Evolutionary conservation across 129 eudicot genomes (phyloP).

Genomic region (Logfia minima): DNA sequence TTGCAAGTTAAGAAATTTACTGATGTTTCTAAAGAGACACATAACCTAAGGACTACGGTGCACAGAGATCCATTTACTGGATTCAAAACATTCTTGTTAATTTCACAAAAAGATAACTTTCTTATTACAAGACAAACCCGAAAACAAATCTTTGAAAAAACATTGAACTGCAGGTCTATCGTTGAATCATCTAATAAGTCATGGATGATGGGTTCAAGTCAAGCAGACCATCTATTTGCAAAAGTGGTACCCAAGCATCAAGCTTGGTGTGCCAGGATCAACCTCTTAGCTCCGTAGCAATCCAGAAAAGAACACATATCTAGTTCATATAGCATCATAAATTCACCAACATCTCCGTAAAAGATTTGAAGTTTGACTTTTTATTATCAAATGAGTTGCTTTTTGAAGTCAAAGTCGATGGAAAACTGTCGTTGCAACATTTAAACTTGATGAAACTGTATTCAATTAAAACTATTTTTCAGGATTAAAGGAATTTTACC

Average conservation of each 20-base stretch:
- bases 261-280: conserved; percentile 18
- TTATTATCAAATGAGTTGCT: conserved; percentile 10
- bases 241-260: conserved; percentile 9
- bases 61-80: background rate
- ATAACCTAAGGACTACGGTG: background rate
- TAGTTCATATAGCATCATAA: conserved; percentile 15
- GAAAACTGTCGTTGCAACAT: conserved; percentile 9
- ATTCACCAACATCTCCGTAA: conserved; percentile 5
- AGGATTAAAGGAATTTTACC: background rate
- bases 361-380: conserved; percentile 27
- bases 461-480: background rate
- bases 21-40: conserved; percentile 10
- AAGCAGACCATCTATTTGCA: conserved; percentile 1
- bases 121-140: background rate
- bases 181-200: conserved; percentile 17
- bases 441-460: background rate
- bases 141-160: background rate
- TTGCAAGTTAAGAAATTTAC: background rate
- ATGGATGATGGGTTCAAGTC: conserved; percentile 15
- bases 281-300: background rate
- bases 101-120: background rate
- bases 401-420: conserved; percentile 22
- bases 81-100: conserved; percentile 7
- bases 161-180: background rate
- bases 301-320: conserved; percentile 4